Percentiles rank a stretch among this genome's conserved stretches.
These are phyloP conservation scores for Papilionanthe hybrid DNA, from an alignment of 116 monocot species.

Conservation along the genomic window DNA sequence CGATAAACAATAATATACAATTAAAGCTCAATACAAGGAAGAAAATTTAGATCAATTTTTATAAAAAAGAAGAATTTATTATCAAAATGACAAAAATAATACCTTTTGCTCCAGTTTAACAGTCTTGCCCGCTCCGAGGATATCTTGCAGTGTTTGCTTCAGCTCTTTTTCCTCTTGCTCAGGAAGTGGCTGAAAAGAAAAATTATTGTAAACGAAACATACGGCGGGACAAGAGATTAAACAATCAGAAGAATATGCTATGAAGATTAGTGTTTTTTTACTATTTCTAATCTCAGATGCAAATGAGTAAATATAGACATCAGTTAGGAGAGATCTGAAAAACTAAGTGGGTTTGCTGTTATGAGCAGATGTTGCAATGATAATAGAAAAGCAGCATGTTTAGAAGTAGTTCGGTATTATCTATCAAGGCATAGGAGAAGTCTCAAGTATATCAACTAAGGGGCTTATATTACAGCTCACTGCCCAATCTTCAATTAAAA, in stretches of 20 bases:
- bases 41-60: not conserved
- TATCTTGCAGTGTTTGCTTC: conserved; percentile 54
- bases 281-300: not conserved
- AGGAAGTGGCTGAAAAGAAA: conserved; percentile 66
- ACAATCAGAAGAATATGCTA: not conserved
- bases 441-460: not conserved
- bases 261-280: not conserved
- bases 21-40: not conserved
- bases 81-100: conserved; percentile 1
- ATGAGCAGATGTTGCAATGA: too few species aligned
- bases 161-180: conserved; percentile 82
- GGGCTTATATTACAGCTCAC: too few species aligned
- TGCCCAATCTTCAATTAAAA: too few species aligned
- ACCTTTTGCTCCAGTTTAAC: conserved; percentile 85
- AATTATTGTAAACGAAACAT: conserved; percentile 1
- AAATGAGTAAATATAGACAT: not conserved
- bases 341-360: not conserved
- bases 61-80: not conserved
- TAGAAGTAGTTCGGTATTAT: not conserved
- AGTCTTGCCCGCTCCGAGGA: conserved; percentile 67
- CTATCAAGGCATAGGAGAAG: not conserved
- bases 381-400: too few species aligned
- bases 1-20: not conserved
- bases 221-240: not conserved
- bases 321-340: not conserved